A percentile compares a stretch with the other conserved stretches of the same genome.
These are phyloP conservation scores for Aspergillus candidus DNA, from an alignment of 2,329 filamentous ascomycete species.

Conservation along the genomic window DNA sequence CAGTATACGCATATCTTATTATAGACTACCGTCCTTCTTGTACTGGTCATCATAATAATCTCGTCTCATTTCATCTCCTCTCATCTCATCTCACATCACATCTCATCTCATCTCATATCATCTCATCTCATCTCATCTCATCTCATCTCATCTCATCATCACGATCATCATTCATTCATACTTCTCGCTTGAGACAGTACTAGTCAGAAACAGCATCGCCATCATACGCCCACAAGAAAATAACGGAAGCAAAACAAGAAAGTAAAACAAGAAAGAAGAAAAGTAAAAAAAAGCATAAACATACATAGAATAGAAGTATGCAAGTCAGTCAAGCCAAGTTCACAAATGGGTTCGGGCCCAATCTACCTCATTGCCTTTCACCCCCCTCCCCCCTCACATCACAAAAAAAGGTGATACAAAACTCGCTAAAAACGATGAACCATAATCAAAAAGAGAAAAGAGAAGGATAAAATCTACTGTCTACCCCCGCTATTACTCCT, in stretches of 20 bases:
- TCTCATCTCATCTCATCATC: conserved; percentile 4
- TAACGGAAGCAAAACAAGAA: background rate
- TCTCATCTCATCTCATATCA: background rate
- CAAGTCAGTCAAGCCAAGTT: background rate
- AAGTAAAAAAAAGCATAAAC: conserved; percentile 3
- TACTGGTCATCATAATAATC: background rate
- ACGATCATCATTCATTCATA: conserved; percentile 5
- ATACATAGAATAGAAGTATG: conserved; percentile 5
- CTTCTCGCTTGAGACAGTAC: conserved; percentile 5
- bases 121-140: conserved; percentile 1
- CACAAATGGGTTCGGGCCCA: too few species aligned
- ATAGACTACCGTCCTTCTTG: too few species aligned
- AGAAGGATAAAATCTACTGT: background rate
- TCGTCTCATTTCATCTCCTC: background rate
- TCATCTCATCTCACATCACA: conserved; percentile 3
- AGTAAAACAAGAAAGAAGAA: background rate
- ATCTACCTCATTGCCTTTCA: too few species aligned
- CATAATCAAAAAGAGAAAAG: background rate
- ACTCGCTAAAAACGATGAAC: conserved; percentile 1
- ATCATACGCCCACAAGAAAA: background rate
- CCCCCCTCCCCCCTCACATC: too few species aligned
- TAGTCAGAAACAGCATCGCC: background rate
- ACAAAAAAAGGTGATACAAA: background rate
- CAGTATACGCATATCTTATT: too few species aligned
- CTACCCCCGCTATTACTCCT: conserved; percentile 12